phyloP scores from a whole-genome alignment of 2,329 filamentous ascomycete genomes.

The Sporothrix protearum region DNA sequence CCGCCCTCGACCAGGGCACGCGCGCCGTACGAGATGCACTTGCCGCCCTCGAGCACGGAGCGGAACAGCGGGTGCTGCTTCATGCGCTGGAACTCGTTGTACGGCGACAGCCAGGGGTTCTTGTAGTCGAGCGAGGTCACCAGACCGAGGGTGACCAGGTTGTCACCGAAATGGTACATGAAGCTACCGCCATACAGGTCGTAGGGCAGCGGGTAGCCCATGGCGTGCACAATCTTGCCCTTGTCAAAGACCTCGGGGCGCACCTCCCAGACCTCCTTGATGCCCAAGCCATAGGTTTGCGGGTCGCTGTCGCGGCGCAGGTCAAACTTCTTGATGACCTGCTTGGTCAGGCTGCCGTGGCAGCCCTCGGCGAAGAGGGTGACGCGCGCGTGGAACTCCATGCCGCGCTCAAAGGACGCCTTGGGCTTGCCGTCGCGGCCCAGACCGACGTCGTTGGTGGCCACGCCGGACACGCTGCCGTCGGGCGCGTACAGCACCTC shows the following conservation, averaged over 20 bases:
- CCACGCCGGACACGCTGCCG: slow-evolving; percentile 87
- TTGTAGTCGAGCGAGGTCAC: slow-evolving; percentile 93
- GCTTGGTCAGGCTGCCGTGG: slow-evolving; percentile 91
- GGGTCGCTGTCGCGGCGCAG: slow-evolving; percentile 82
- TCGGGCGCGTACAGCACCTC: slow-evolving; percentile 85
- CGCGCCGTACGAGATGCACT: slow-evolving; percentile 95
- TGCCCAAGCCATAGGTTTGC: slow-evolving; percentile 89
- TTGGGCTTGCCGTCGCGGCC: slow-evolving; percentile 78
- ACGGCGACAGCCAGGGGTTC: slow-evolving; percentile 95
- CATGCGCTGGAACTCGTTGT: slow-evolving; percentile 95
- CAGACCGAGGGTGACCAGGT: slow-evolving; percentile 85
- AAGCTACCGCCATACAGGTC: slow-evolving; percentile 97
- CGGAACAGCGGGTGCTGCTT: slow-evolving; percentile 95
- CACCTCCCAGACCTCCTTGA: slow-evolving; percentile 98
- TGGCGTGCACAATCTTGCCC: slow-evolving; percentile 79
- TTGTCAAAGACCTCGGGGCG: slow-evolving; percentile 87
- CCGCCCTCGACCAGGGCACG: slow-evolving; percentile 90
- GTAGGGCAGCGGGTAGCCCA: slow-evolving; percentile 85
- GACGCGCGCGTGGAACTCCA: slow-evolving; percentile 93
- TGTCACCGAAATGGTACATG: slow-evolving; percentile 99
- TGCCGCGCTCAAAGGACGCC: slow-evolving; percentile 88
- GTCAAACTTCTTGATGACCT: slow-evolving; percentile 92
- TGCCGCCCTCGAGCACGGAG: slow-evolving; percentile 84
- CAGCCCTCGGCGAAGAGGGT: slow-evolving; percentile 94
- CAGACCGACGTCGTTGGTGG: slow-evolving; percentile 91